Conservation (phyloP, 78 protist genomes). For the Bodo saltans region DNA sequence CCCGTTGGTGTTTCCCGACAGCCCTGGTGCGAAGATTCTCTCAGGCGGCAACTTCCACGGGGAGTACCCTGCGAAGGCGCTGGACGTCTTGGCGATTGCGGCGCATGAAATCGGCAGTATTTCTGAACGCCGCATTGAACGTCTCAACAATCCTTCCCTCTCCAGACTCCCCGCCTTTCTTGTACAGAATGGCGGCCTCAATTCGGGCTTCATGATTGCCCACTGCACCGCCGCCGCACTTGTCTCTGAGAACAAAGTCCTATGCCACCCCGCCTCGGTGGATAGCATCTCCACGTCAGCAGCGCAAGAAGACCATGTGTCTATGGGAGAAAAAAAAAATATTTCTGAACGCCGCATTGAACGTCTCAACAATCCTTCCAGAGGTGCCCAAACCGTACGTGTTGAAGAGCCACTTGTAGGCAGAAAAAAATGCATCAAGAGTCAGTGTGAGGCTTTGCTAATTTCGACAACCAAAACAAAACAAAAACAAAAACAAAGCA, state of each 20-base stretch:
- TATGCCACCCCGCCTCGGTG: slow-evolving; percentile 77
- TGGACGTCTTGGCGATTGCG: slow-evolving; percentile 77
- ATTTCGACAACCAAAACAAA: slow-evolving; percentile 1
- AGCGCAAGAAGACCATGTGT: slow-evolving; percentile 81
- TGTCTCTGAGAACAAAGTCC: slow-evolving; percentile 77
- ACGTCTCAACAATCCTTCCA: slow-evolving; percentile 75
- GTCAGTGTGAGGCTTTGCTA: neutral
- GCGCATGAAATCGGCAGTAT: slow-evolving; percentile 73
- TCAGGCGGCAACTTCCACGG: slow-evolving; percentile 92
- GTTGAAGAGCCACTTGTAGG: neutral
- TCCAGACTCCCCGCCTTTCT: slow-evolving; percentile 72
- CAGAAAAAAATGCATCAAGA: neutral
- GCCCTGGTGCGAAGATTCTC: slow-evolving; percentile 9
- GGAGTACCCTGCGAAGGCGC: slow-evolving; percentile 71
- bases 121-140: slow-evolving; percentile 72
- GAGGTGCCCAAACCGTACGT: slow-evolving; percentile 56
- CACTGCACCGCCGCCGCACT: slow-evolving; percentile 86
- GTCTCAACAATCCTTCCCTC: slow-evolving; percentile 64
- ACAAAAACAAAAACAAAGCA: neutral
- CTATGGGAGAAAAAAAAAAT: slow-evolving; percentile 84
- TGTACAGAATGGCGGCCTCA: slow-evolving; percentile 66
- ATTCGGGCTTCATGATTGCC: slow-evolving; percentile 87
- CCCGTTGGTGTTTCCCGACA: slow-evolving; percentile 81
- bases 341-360: slow-evolving; percentile 51
- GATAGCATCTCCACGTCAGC: slow-evolving; percentile 76